Conservation (phyloP, 2,329 filamentous ascomycete species). For the Sphaerulina populicola region DNA sequence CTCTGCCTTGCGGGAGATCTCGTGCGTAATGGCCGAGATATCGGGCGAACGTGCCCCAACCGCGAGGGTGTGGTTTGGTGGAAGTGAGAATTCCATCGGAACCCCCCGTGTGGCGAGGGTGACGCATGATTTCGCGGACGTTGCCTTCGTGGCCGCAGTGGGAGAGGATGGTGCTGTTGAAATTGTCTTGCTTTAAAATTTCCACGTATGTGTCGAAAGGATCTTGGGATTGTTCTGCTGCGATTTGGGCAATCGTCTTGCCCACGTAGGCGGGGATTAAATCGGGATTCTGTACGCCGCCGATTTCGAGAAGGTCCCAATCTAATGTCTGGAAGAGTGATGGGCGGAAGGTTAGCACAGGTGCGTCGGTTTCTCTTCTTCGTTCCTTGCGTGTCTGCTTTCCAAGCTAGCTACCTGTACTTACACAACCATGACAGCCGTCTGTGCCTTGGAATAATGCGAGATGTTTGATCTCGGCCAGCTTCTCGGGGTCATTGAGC, state of each 20-base stretch:
- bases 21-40: constrained; percentile 27
- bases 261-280: constrained; percentile 21
- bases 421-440: constrained; percentile 22
- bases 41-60: constrained; percentile 27
- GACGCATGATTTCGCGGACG: constrained; percentile 26
- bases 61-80: constrained; percentile 27
- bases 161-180: constrained; percentile 25
- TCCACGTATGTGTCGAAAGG: constrained; percentile 26
- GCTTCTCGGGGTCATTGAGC: constrained; percentile 17
- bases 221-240: constrained; percentile 19
- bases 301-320: constrained; percentile 26
- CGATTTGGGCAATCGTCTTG: constrained; percentile 25
- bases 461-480: constrained; percentile 22
- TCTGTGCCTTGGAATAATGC: constrained; percentile 24
- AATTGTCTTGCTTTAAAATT: constrained; percentile 24
- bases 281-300: constrained; percentile 21
- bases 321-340: constrained; percentile 15
- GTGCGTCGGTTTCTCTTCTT: no score
- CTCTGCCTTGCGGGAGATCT: constrained; percentile 20
- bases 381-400: no score
- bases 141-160: constrained; percentile 27
- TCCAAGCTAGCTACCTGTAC: no score
- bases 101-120: constrained; percentile 24
- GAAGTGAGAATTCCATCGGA: constrained; percentile 26
- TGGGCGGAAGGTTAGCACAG: no score